Evolutionary conservation across 2,329 filamentous ascomycete genomes (phyloP).

Genomic region (Aspergillus jensenii): DNA sequence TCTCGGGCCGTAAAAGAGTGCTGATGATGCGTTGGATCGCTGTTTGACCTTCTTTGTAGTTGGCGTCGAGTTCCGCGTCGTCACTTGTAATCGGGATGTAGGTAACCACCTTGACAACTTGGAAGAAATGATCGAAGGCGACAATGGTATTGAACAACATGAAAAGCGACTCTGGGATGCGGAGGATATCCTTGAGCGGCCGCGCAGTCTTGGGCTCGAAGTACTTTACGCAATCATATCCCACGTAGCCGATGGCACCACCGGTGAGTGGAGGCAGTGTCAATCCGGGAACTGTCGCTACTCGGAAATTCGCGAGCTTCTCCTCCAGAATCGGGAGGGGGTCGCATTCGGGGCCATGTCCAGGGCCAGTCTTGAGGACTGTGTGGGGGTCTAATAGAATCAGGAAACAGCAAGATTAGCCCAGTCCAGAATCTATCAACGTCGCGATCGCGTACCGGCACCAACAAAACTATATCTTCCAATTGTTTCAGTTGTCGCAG

Average conservation of each 20-base stretch:
- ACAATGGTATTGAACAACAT: conserved; percentile 96
- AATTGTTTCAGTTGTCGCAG: conserved; percentile 85
- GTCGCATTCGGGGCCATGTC: conserved; percentile 80
- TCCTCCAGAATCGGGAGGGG: conserved; percentile 72
- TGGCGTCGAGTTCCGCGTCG: conserved; percentile 59
- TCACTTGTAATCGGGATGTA: conserved; percentile 72
- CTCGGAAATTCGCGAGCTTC: conserved; percentile 75
- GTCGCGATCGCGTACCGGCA: conserved; percentile 53
- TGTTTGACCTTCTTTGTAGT: conserved; percentile 67
- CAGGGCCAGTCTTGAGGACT: conserved; percentile 81
- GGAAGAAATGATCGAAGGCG: conserved; percentile 92
- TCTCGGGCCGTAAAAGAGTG: conserved; percentile 71
- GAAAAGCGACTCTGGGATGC: conserved; percentile 90
- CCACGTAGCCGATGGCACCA: conserved; percentile 93
- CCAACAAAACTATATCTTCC: conserved; percentile 95
- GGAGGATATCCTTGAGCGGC: conserved; percentile 81
- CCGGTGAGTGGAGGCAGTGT: conserved; percentile 83
- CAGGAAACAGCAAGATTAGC: neutral
- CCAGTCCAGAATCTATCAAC: neutral
- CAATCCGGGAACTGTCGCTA: conserved; percentile 79
- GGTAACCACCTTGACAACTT: conserved; percentile 88
- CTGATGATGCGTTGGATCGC: conserved; percentile 68
- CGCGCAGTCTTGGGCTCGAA: conserved; percentile 96
- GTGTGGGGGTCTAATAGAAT: conserved; percentile 60
- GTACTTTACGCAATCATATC: conserved; percentile 95